Evolutionary conservation across 2,329 filamentous ascomycete species (phyloP), one percentile per base, ranked within the genome.

Genomic region (Epichloe typhina): DNA sequence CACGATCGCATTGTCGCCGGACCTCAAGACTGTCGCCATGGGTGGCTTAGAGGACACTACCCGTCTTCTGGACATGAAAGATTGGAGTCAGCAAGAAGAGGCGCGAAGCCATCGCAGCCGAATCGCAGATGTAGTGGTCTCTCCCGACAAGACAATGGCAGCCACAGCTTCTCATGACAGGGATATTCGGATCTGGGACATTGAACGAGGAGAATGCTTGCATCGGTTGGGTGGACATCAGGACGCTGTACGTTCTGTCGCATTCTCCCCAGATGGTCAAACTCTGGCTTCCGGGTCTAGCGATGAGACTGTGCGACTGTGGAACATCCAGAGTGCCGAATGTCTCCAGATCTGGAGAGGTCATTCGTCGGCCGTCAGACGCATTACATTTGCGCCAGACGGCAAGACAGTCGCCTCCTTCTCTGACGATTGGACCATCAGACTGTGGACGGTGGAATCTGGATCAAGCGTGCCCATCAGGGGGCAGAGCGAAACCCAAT

Each of bases 371-470:
- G 26, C 5, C 0, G 50, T 58, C 13, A 40, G 5, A 7, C 50
- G 51, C 13, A 39, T 62, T n/a, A 49, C 49, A 5, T 60, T 60
- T 45, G 55, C 59, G 5, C 49, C 49, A 8, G 54, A 61, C 36
- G 50, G 53, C n/a, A 47, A 39, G 39, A 52, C 44, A 33, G 38
- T 61, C 8, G 58, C 53, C 35, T 60, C 57, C 5, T 53, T 44
- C n/a, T 58, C 52, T 2, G 5, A 46, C 2, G 55, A 60, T 37
- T 13, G 44, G 11, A 57, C 53, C 9, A 36, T 57, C 8, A 52
- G 54, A 21, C 21, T 60, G 4, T 61, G 55, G 56, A 55, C 55
- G 11, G 36, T 51, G 12, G 36, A 42, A 4, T 50, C 42, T 5
- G 48, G 53, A 12, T 49, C 43, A 12, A 53, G 50, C 41, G 40